Evolutionary conservation across 345 rosid genomes (phyloP), one percentile per base, ranked within the genome.

Genomic region (Gossypium turneri): DNA sequence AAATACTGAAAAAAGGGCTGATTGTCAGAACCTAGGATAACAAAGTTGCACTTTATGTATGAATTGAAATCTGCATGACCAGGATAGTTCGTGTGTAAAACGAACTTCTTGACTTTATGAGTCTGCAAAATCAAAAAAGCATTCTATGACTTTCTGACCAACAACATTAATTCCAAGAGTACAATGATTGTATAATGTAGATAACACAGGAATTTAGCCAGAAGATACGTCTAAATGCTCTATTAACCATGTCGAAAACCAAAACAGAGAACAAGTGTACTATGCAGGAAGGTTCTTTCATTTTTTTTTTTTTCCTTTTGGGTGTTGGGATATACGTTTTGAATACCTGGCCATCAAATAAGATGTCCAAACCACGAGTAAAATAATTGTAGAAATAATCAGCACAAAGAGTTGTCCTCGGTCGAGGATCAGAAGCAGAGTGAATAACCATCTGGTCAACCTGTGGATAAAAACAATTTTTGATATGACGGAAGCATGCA

Each of bases 391-490:
- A 93, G 82, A 95, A 95, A 82, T 95, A 95, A 84, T 95, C 99
- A 24, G 90, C 97, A 82, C 98, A 93, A 43, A 90, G 85, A 2
- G 98, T 91, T 73, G 93, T 87, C 66, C 90, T 82, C 13, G 98
- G 99, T 10, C 88, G 91, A 51, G 88, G 93, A 73, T 95, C 97
- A 10, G 91, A 88, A 6, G 97, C 92, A 45, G 98, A 95, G 77
- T 95, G 99, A 79, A 95, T 95, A 51, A 93, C 94, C 99, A 95
- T 95, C 83, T 95, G 98, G 81, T 95, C 99, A 12, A 95, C 99
- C 99, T 95, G 84, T 61, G 74, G 75, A 56, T 19, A 76, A 63
- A 81, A 38, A 58, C 67, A 64, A 81, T 48, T 70, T 59, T 44
- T n/a, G 67, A 51, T 58, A 73, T 41, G 47, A 56, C 9, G 19